These are phyloP conservation scores for Chlorella sp. DNA, from an alignment of 139 green algal species.

Conservation along the genomic window DNA sequence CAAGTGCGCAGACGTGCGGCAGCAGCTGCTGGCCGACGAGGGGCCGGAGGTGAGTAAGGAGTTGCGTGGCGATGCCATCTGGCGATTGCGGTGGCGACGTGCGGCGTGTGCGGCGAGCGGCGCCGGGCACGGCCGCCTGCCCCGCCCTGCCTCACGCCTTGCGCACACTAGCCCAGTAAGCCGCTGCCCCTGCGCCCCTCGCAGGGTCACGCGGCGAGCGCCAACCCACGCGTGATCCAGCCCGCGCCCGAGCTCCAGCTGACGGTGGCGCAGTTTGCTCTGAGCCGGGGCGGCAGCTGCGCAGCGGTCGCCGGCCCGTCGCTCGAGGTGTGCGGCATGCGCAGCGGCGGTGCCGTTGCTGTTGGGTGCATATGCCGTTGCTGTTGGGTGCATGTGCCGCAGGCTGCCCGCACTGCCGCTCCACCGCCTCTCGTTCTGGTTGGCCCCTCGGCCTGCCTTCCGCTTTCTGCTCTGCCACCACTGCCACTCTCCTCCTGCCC, in stretches of 20 bases:
- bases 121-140: no score
- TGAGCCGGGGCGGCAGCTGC: conserved; percentile 33
- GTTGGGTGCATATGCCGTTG: not conserved
- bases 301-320: conserved; percentile 19
- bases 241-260: no score
- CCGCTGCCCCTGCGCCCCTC: no score
- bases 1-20: conserved; percentile 22
- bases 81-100: no score
- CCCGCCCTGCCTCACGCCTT: no score
- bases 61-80: no score
- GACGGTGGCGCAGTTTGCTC: conserved; percentile 8
- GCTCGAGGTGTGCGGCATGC: not conserved
- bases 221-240: no score
- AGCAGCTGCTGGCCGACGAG: conserved; percentile 36
- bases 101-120: no score
- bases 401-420: not conserved
- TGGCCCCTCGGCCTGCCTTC: not conserved
- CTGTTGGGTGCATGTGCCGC: not conserved
- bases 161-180: no score
- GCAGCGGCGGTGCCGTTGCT: not conserved
- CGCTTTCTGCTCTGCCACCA: not conserved
- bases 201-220: no score
- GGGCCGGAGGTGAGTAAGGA: conserved; percentile 20
- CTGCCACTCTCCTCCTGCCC: not conserved
- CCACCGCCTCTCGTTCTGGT: not conserved